Conservation (phyloP, 306 rosid genomes). For the Ormosia semicastrata region DNA sequence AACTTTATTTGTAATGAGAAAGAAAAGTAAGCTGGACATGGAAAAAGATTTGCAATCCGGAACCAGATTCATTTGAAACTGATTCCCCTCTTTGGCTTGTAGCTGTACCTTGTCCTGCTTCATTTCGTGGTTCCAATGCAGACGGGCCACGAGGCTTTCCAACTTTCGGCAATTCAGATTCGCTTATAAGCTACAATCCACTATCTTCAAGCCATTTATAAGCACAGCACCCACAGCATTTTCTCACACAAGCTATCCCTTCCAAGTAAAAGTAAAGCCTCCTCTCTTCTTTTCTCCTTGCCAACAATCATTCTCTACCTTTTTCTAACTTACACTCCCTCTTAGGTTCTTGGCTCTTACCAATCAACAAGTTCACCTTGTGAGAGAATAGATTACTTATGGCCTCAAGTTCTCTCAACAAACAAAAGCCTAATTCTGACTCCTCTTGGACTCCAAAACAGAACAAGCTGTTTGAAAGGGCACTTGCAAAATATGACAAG, state of each 20-base stretch:
- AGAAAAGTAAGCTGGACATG: background rate
- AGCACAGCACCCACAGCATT: conserved; percentile 13
- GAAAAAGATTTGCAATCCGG: conserved; percentile 20
- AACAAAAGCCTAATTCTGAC: conserved; percentile 32
- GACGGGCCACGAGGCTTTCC: conserved; percentile 33
- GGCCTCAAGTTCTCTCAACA: conserved; percentile 49
- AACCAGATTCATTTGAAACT: conserved; percentile 44
- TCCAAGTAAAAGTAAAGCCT: background rate
- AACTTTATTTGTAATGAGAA: conserved; percentile 8
- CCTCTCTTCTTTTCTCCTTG: background rate
- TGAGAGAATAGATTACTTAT: conserved; percentile 12
- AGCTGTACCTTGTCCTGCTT: conserved; percentile 28
- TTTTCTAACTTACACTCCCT: background rate
- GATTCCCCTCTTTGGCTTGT: conserved; percentile 25
- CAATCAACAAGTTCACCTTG: background rate
- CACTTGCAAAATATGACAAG: conserved; percentile 55
- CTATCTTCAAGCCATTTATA: conserved; percentile 23
- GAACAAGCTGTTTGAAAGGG: conserved; percentile 56
- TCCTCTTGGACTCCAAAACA: conserved; percentile 49
- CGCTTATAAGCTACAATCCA: conserved; percentile 31
- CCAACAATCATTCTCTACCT: background rate
- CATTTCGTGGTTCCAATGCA: conserved; percentile 47
- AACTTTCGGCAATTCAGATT: conserved; percentile 34
- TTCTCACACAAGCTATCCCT: conserved; percentile 17
- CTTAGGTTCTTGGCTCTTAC: background rate